phyloP scores from a whole-genome alignment of 306 rosid genomes.

The Gynostemma pentaphyllum region DNA sequence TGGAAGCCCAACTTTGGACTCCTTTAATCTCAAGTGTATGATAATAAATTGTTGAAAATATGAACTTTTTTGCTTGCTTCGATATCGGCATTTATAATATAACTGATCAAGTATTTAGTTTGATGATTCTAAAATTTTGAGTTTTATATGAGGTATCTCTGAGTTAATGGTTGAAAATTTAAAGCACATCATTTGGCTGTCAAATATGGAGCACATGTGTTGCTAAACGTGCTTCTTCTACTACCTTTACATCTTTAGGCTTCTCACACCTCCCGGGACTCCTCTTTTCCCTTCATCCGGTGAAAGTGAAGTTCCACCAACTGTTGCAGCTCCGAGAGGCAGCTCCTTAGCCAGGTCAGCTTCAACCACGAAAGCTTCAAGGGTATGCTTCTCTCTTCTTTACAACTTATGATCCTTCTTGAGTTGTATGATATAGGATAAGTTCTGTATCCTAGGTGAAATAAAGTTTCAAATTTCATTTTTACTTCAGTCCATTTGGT shows the following conservation, averaged over 20 bases:
- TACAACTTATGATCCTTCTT: conserved; percentile 3
- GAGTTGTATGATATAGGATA: neutral
- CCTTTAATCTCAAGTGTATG: neutral
- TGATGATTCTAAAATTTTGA: too few relatives aligned
- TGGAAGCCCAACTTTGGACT: neutral
- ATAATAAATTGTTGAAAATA: neutral
- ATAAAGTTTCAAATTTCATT: neutral
- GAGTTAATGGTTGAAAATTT: neutral
- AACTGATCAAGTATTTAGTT: too few relatives aligned
- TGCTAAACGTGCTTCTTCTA: neutral
- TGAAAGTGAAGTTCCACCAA: conserved; percentile 39
- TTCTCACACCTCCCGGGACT: conserved; percentile 97
- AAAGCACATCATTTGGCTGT: neutral
- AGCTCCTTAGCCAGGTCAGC: conserved; percentile 48
- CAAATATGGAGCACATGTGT: neutral
- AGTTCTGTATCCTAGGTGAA: neutral
- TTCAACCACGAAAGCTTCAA: conserved; percentile 63
- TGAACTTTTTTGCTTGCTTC: neutral
- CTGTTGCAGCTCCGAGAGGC: conserved; percentile 40
- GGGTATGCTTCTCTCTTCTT: conserved; percentile 39
- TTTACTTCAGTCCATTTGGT: neutral
- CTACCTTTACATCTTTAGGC: conserved; percentile 45
- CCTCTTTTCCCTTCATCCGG: conserved; percentile 65
- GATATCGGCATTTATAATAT: too few relatives aligned
- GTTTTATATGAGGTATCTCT: neutral